Evolutionary conservation across 108 stramenopile species (phyloP), one percentile per base, ranked within the genome.

Genomic region (Cyclostephanos tholiformis): DNA sequence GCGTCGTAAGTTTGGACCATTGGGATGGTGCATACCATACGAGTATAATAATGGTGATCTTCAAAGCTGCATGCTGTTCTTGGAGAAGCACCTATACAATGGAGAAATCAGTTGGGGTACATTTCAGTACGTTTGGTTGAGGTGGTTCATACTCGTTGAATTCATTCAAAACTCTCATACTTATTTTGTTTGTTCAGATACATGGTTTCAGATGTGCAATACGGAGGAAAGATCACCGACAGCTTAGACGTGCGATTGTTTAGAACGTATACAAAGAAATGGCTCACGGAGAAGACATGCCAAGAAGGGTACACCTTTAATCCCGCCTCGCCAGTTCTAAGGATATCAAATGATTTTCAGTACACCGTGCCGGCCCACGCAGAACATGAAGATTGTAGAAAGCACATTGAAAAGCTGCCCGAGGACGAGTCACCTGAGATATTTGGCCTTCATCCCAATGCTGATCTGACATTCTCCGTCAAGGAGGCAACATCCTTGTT

Each of bases 191-290:
- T 11, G 10, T 26, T 62, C 10, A 62, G 61, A 20, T 62, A 95
- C 91, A 96, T 96, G 95, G 95, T 97, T 23, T 82, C 89, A 17
- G 96, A 94, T 75, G 94, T 91, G 11, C 93, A 95, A 70, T 97
- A 97, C 64, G 96, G 96, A n/a, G 96, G 96, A 64, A 97, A 97
- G 76, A 95, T 97, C 63, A 97, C 96, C 27, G 96, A 97, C 64
- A 84, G 88, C 59, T 62, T 97, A 30, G 96, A 97, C 73, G 88
- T 94, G 6, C 83, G 95, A 29, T 72, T 97, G 64, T 94, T 97
- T 69, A 87, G 87, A 65, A 93, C 92, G 17, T 97, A 96, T 76
- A 74, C 91, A 50, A 82, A 84, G 71, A 91, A 86, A 66, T 97
- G 95, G 95, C 87, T 97, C 0, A 94, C 83, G 14, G 83, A 91